Evolutionary conservation across 2,329 filamentous ascomycete species (phyloP).

Genomic region (Penicillium sp.): DNA sequence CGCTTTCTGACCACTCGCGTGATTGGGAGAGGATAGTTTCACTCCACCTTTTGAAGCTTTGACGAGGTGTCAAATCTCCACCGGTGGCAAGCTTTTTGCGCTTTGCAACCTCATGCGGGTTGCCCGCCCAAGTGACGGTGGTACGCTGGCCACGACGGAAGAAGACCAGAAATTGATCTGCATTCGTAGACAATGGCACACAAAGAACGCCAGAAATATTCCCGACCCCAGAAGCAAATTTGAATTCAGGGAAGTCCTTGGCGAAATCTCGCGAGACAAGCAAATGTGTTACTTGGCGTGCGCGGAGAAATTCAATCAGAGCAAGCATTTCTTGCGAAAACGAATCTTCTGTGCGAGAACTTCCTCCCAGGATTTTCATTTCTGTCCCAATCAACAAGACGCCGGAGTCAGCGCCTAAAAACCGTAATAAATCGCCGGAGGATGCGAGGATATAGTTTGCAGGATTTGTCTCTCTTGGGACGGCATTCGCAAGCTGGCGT

Average conservation of each 20-base stretch:
- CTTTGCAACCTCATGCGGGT: slow-evolving; percentile 69
- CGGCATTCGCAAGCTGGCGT: slow-evolving; percentile 84
- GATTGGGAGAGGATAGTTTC: slow-evolving; percentile 81
- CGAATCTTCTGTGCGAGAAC: slow-evolving; percentile 54
- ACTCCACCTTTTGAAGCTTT: slow-evolving; percentile 79
- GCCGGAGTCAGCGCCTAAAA: slow-evolving; percentile 87
- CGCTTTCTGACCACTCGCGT: slow-evolving; percentile 84
- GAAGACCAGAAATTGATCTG: slow-evolving; percentile 82
- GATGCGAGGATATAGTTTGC: slow-evolving; percentile 89
- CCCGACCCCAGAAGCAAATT: slow-evolving; percentile 76
- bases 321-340: slow-evolving; percentile 76
- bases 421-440: slow-evolving; percentile 77
- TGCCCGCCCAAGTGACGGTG: slow-evolving; percentile 72
- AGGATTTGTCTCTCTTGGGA: slow-evolving; percentile 76
- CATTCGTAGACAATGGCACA: neutral
- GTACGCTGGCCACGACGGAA: slow-evolving; percentile 77
- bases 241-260: slow-evolving; percentile 77
- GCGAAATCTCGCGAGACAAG: slow-evolving; percentile 74
- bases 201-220: slow-evolving; percentile 70
- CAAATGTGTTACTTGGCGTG: slow-evolving; percentile 74
- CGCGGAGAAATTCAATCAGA: slow-evolving; percentile 79
- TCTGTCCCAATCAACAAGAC: slow-evolving; percentile 83
- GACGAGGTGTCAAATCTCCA: slow-evolving; percentile 77
- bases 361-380: slow-evolving; percentile 77
- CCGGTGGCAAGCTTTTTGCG: slow-evolving; percentile 70